These are phyloP conservation scores for Stagonosporopsis chrysanthemi DNA, from an alignment of 2,329 filamentous ascomycete genomes.

Conservation along the genomic window DNA sequence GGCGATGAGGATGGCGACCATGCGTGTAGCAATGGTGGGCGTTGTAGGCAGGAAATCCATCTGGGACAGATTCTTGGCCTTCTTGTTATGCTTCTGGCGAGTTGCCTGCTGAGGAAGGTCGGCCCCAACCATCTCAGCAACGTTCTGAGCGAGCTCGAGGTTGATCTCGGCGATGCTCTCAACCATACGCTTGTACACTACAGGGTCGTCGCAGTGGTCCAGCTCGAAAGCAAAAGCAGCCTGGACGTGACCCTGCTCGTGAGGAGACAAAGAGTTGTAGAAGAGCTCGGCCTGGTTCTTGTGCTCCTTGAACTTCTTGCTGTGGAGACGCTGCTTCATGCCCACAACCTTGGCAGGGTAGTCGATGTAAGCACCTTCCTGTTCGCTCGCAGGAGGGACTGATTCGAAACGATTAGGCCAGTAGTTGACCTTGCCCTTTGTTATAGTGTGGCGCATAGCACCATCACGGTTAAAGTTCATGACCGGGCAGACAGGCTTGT, in stretches of 20 bases:
- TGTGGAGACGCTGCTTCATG: slow-evolving; percentile 73
- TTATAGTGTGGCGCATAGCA: slow-evolving; percentile 74
- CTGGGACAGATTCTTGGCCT: slow-evolving; percentile 72
- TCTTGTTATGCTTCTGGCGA: slow-evolving; percentile 70
- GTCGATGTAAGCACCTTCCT: slow-evolving; percentile 73
- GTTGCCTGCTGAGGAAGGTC: slow-evolving; percentile 62
- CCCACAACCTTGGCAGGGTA: slow-evolving; percentile 71
- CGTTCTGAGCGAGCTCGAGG: slow-evolving; percentile 70
- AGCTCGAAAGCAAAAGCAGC: slow-evolving; percentile 73
- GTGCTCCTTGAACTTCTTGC: slow-evolving; percentile 79
- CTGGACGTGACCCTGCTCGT: slow-evolving; percentile 70
- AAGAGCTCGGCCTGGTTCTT: slow-evolving; percentile 81
- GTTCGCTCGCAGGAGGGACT: slow-evolving; percentile 66
- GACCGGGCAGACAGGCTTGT: slow-evolving; percentile 75
- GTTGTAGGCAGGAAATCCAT: slow-evolving; percentile 68
- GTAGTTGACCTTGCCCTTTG: slow-evolving; percentile 77
- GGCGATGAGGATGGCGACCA: slow-evolving; percentile 77
- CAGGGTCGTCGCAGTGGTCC: slow-evolving; percentile 80
- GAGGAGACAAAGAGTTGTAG: slow-evolving; percentile 75
- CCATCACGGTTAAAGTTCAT: slow-evolving; percentile 82
- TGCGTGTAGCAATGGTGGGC: slow-evolving; percentile 73
- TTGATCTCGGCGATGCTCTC: slow-evolving; percentile 76
- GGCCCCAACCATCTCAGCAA: slow-evolving; percentile 74
- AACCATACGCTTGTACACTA: slow-evolving; percentile 76
- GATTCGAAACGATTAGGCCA: slow-evolving; percentile 76